Evolutionary conservation across 176 grass and related monocot genomes (phyloP), one percentile per base, ranked within the genome.

Genomic region (Aegilops bicornis): DNA sequence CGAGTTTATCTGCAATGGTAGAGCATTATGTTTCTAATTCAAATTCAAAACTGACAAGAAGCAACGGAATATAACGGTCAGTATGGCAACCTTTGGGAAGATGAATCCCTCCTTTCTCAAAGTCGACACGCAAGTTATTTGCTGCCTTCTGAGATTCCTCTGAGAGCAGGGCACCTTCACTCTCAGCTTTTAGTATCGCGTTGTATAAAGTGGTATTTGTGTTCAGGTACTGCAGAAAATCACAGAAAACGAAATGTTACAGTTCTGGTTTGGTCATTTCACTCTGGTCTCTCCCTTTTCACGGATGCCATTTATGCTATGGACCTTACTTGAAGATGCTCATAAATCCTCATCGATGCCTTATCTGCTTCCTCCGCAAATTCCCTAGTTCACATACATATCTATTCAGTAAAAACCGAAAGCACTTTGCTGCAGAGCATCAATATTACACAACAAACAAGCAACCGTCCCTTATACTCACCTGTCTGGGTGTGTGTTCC

Each of bases 21-120:
- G 43, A 87, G 39, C 14, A 82, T 63, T 58, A 40, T 80, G 16
- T 30, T 66, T 79, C 32, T 48, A 27, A 32, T n/a, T 64, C 79
- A 66, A 30, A 76, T 23, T 84, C 54, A 43, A 84, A 76, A 56
- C 19, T 72, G 25, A 78, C 52, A 72, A 68, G 14, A 80, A 82
- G 54, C 10, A 43, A 73, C 13, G 23, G 75, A 77, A 80, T 7
- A 71, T 42, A 79, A 82, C 60, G 16, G 87, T 68, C 29, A 74
- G 40, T 36, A 87, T 47, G 30, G 67, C 5, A 84, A 98, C 96
- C 93, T 83, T 82, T 36, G 81, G 91, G 85, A 74, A 98, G 96
- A 95, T 98, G 93, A 59, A 98, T 95, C 58, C 93, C 96, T 66
- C 96, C 96, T 15, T 95, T 98, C 73, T 98, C 91, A 91, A 98